Conservation (phyloP, 2,329 filamentous ascomycete genomes). For the Xylariaceae sp. region DNA sequence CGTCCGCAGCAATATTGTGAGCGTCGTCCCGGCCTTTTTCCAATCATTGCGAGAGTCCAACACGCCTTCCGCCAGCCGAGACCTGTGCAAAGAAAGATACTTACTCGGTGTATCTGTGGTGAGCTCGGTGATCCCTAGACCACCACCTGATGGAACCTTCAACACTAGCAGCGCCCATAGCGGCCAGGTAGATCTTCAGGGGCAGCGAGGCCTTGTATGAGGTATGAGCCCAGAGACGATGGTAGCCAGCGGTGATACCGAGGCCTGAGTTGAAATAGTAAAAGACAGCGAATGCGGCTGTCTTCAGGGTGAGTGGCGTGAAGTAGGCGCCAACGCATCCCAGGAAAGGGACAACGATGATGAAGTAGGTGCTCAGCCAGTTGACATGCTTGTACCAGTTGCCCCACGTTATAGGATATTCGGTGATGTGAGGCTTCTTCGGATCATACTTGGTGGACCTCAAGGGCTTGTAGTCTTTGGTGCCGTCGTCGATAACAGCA, state of each 20-base stretch:
- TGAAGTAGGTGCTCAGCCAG: conserved; percentile 83
- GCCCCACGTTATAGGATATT: conserved; percentile 68
- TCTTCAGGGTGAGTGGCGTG: conserved; percentile 50
- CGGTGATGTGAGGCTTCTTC: conserved; percentile 80
- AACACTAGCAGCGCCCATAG: conserved; percentile 42
- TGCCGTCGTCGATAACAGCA: conserved; percentile 42
- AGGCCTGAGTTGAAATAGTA: conserved; percentile 34
- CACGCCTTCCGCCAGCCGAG: background rate
- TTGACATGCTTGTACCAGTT: conserved; percentile 94
- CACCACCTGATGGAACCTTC: conserved; percentile 47
- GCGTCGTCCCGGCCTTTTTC: background rate
- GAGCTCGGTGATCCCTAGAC: conserved; percentile 44
- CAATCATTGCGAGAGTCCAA: background rate
- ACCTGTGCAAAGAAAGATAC: background rate
- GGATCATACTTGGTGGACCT: conserved; percentile 42
- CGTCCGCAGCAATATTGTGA: background rate
- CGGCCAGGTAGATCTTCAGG: conserved; percentile 43
- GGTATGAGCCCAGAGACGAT: conserved; percentile 39
- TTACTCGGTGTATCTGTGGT: conserved; percentile 46
- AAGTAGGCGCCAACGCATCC: conserved; percentile 72
- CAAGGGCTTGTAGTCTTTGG: conserved; percentile 40
- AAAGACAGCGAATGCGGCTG: conserved; percentile 40
- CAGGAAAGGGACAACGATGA: conserved; percentile 68
- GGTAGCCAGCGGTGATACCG: conserved; percentile 36
- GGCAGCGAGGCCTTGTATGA: conserved; percentile 40